Conservation (phyloP, 2,329 filamentous ascomycete species). For the Hypoxylon sp. region DNA sequence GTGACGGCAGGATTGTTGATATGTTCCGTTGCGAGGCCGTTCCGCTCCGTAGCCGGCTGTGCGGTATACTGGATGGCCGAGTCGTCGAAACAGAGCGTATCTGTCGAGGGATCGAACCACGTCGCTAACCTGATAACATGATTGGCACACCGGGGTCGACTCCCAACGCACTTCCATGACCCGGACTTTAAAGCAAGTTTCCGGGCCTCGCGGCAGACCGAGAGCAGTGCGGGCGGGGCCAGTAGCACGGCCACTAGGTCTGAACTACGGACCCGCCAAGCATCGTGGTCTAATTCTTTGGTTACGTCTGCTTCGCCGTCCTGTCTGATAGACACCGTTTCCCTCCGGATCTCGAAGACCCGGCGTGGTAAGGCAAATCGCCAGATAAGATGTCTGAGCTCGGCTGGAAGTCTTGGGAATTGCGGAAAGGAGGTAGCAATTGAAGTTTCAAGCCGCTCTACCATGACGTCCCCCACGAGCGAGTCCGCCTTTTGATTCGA, state of each 20-base stretch:
- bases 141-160: slow-evolving; percentile 28
- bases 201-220: slow-evolving; percentile 39
- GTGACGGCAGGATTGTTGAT: slow-evolving; percentile 39
- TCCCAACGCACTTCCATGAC: slow-evolving; percentile 42
- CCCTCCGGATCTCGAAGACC: slow-evolving; percentile 42
- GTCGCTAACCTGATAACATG: slow-evolving; percentile 29
- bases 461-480: slow-evolving; percentile 21
- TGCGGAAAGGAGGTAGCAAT: slow-evolving; percentile 34
- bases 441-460: slow-evolving; percentile 23
- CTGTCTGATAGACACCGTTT: slow-evolving; percentile 32
- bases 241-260: slow-evolving; percentile 39
- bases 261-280: slow-evolving; percentile 38
- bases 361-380: slow-evolving; percentile 38
- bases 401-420: slow-evolving; percentile 37
- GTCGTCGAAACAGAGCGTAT: slow-evolving; percentile 45
- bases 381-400: slow-evolving; percentile 39
- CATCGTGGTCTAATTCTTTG: slow-evolving; percentile 38
- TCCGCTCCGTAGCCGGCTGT: slow-evolving; percentile 13
- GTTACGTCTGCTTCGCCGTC: slow-evolving; percentile 36
- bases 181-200: slow-evolving; percentile 29
- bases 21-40: slow-evolving; percentile 31
- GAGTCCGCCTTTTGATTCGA: slow-evolving; percentile 6
- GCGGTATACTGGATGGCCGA: slow-evolving; percentile 15
- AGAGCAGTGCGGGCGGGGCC: slow-evolving; percentile 35
- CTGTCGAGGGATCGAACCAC: slow-evolving; percentile 40